Evolutionary conservation across 352 stramenopile genomes (phyloP), one percentile per base, ranked within the genome.

Genomic region (Pythium plurisporium): DNA sequence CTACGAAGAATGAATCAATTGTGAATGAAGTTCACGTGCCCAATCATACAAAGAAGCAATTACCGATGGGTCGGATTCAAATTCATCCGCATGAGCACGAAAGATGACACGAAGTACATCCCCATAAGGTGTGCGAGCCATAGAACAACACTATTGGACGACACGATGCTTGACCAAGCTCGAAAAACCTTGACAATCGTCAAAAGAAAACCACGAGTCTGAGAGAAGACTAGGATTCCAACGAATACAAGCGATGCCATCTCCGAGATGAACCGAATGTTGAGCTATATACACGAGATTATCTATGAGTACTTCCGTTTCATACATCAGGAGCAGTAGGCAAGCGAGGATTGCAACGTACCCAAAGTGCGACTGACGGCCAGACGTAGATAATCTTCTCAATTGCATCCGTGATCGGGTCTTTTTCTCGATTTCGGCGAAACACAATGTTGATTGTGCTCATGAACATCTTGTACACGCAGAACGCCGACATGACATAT

Each of bases 81-180:
- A 59, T 94, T 94, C 83, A 94, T 91, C 22, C 83, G 79, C 83
- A 94, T 94, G 58, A 94, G 72, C 38, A 94, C 81, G 43, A 94
- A 94, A 3, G 83, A 90, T 27, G 83, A 94, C 30, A 94, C 76
- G 58, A 94, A 94, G 65, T 94, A 94, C 81, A 90, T 94, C 14
- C 83, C 83, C 83, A 90, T 94, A 37, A 94, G 71, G 33, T 94
- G 79, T 15, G 83, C 83, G 26, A 94, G 68, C 77, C 74, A 91
- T 3, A 94, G 70, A 34, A 90, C 83, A 59, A 91, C 79, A 47
- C 81, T 90, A 55, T 91, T 91, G 31, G 80, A 90, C 4, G 81
- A 91, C 19, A 90, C 81, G 40, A 79, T 91, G 62, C 74, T 90
- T 6, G 83, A 94, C 64, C 85, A 94, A 0, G 74, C 70, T 31